phyloP scores from a whole-genome alignment of 2,329 filamentous ascomycete genomes.

The Botrytis deweyae region DNA sequence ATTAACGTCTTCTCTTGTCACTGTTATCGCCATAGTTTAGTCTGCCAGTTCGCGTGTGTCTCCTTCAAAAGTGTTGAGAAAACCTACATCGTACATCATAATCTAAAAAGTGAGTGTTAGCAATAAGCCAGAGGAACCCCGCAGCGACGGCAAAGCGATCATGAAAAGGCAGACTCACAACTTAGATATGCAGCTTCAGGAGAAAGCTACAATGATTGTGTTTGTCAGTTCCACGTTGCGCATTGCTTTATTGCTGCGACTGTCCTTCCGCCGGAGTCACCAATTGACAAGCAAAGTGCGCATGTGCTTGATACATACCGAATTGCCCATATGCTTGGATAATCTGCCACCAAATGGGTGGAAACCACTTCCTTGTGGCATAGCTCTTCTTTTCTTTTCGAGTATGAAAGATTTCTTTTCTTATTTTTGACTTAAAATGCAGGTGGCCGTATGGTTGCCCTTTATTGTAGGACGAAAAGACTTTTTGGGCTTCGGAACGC shows the following conservation, averaged over 20 bases:
- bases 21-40: conserved; percentile 46
- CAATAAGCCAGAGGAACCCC: conserved; percentile 7
- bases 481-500: conserved; percentile 12
- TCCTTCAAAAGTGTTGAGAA: neutral
- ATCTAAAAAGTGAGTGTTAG: conserved; percentile 46
- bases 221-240: neutral
- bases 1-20: conserved; percentile 87
- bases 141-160: neutral
- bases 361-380: conserved; percentile 43
- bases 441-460: neutral
- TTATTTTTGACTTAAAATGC: neutral
- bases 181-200: conserved; percentile 69
- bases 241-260: conserved; percentile 1
- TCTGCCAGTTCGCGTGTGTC: too few relatives aligned
- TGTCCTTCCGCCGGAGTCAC: neutral
- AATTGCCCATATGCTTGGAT: conserved; percentile 51
- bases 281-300: conserved; percentile 7
- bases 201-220: conserved; percentile 43
- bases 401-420: neutral
- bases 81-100: conserved; percentile 61
- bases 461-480: neutral
- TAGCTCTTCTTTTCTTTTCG: neutral
- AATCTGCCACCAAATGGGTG: conserved; percentile 55
- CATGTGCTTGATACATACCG: conserved; percentile 40
- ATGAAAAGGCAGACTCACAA: conserved; percentile 52